Evolutionary conservation across 129 eudicot genomes (phyloP).

Genomic region (Gnaphalium uliginosum): DNA sequence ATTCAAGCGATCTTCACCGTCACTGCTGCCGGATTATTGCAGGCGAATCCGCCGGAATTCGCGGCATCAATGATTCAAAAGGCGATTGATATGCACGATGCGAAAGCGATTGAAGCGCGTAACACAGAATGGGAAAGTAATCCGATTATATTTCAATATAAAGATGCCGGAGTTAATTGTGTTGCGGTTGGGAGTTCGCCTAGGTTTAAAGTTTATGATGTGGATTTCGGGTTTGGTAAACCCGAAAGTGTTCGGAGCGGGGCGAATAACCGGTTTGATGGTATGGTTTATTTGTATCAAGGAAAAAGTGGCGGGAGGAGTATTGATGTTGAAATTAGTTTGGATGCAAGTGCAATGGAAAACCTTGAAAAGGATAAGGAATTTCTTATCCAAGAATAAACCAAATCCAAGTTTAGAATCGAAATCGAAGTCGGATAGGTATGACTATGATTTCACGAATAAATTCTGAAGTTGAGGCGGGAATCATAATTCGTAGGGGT

Average conservation of each 20-base stretch:
- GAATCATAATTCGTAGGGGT: neutral
- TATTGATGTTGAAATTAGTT: conserved; percentile 91
- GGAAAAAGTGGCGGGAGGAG: conserved; percentile 79
- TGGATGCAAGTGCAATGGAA: conserved; percentile 91
- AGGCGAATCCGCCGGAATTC: conserved; percentile 64
- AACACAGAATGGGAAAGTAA: conserved; percentile 88
- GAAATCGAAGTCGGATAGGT: neutral
- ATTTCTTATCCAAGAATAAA: conserved; percentile 45
- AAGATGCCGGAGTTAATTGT: conserved; percentile 95
- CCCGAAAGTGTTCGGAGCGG: conserved; percentile 98
- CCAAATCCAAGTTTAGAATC: neutral
- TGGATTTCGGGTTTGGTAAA: conserved; percentile 88
- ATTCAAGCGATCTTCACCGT: conserved; percentile 96
- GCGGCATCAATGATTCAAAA: conserved; percentile 66
- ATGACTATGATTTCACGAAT: conserved; percentile 9
- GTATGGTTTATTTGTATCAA: conserved; percentile 90
- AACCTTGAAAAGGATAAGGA: conserved; percentile 80
- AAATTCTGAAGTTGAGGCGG: neutral
- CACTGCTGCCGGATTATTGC: conserved; percentile 78
- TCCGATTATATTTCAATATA: conserved; percentile 76
- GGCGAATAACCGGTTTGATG: conserved; percentile 86
- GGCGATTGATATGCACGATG: conserved; percentile 67
- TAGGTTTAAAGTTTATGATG: conserved; percentile 85
- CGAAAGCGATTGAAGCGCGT: conserved; percentile 62
- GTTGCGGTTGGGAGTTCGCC: conserved; percentile 99